These are phyloP conservation scores for Plasmodium gallinaceum DNA, from an alignment of 169 alveolate genomes.

Conservation along the genomic window DNA sequence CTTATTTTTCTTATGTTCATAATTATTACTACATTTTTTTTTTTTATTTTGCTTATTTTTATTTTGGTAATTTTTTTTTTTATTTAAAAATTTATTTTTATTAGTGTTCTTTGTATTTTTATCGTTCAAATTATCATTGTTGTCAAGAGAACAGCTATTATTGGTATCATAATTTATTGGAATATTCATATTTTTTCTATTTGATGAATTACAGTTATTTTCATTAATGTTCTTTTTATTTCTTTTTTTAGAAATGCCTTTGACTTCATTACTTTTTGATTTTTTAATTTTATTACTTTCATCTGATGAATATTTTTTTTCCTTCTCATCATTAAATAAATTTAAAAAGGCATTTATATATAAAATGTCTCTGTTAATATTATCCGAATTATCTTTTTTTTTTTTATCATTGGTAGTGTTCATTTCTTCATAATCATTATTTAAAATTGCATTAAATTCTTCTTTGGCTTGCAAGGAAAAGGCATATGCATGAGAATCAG, in stretches of 20 bases:
- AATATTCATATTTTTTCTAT: neutral
- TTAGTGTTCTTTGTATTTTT: neutral
- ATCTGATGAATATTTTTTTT: neutral
- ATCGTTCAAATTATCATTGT: neutral
- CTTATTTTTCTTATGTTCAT: no score
- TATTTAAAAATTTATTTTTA: neutral
- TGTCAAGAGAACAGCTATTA: neutral
- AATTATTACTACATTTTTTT: no score
- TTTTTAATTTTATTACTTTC: constrained; percentile 6
- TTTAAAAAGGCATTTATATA: constrained; percentile 57
- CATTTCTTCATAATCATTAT: constrained; percentile 39
- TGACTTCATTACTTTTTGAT: neutral
- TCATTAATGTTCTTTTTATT: neutral
- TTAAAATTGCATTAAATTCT: constrained; percentile 59
- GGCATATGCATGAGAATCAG: constrained; percentile 69
- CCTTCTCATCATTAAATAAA: constrained; percentile 10
- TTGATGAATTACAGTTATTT: neutral
- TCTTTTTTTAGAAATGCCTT: neutral
- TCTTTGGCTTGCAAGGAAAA: constrained; percentile 67
- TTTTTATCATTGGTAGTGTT: neutral
- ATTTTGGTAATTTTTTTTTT: neutral
- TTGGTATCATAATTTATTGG: neutral
- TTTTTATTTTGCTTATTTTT: neutral
- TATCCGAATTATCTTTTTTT: neutral
- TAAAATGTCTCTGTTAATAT: constrained; percentile 44